These are phyloP conservation scores for Mortierella sp. DNA, from an alignment of 371 early-diverging fungal species.

Conservation along the genomic window DNA sequence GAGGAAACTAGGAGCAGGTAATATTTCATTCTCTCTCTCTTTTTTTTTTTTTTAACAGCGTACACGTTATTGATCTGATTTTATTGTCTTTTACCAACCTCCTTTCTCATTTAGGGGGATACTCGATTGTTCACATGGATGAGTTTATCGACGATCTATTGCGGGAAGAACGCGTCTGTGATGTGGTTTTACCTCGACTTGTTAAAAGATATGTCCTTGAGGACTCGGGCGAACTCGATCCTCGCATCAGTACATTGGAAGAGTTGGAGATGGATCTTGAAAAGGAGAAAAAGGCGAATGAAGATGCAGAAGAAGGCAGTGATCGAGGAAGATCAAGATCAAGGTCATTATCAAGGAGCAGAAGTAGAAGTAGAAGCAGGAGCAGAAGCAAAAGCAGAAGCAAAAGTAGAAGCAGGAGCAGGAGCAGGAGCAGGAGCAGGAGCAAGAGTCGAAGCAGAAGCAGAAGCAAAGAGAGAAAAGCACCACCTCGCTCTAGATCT, in stretches of 20 bases:
- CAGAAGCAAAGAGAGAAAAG: no score
- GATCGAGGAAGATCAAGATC: constrained; percentile 1
- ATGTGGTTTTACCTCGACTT: constrained; percentile 88
- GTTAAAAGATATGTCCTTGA: constrained; percentile 84
- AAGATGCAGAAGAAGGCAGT: constrained; percentile 14
- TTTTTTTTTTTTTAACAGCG: background rate
- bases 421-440: background rate
- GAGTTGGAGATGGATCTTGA: constrained; percentile 82
- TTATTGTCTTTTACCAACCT: constrained; percentile 4
- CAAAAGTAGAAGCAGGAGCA: background rate
- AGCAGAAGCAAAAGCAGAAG: background rate
- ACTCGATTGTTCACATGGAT: constrained; percentile 84
- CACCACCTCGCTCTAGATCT: constrained; percentile 20
- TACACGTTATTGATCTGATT: constrained; percentile 8
- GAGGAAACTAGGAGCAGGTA: constrained; percentile 70
- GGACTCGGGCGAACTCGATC: constrained; percentile 87
- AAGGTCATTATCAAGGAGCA: constrained; percentile 7
- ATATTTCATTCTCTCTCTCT: background rate
- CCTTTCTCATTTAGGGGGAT: constrained; percentile 54
- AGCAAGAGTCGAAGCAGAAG: background rate
- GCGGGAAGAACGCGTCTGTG: constrained; percentile 84
- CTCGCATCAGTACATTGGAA: constrained; percentile 83
- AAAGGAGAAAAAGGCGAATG: constrained; percentile 41
- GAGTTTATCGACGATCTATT: constrained; percentile 91
- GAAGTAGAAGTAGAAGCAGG: background rate